Evolutionary conservation across 768 basidiomycete genomes (phyloP).

Genomic region (Steccherinum ochraceum): DNA sequence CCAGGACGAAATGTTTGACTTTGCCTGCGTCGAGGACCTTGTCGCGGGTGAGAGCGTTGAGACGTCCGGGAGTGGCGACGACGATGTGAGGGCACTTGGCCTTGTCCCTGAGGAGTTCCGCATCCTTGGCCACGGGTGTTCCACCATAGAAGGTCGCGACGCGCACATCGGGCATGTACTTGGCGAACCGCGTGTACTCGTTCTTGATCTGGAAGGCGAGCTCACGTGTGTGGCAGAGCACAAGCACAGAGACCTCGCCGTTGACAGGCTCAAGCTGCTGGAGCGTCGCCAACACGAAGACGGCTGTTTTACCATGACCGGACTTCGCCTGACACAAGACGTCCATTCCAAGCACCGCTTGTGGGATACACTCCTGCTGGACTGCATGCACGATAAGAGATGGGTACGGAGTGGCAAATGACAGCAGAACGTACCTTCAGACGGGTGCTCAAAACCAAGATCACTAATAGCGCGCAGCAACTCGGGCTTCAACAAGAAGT

Average conservation of each 20-base stretch:
- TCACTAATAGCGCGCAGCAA: slow-evolving; percentile 96
- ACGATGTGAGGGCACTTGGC: slow-evolving; percentile 97
- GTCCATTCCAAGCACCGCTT: slow-evolving; percentile 99
- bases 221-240: slow-evolving; percentile 98
- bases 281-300: slow-evolving; percentile 95
- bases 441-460: slow-evolving; percentile 99
- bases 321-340: slow-evolving; percentile 99
- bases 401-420: not conserved
- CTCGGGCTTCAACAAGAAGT: slow-evolving; percentile 97
- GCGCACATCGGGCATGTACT: slow-evolving; percentile 99
- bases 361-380: slow-evolving; percentile 99
- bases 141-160: slow-evolving; percentile 98
- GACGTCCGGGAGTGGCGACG: slow-evolving; percentile 95
- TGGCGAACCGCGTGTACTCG: slow-evolving; percentile 97
- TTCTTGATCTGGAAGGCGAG: slow-evolving; percentile 99
- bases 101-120: slow-evolving; percentile 92
- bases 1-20: slow-evolving; percentile 98
- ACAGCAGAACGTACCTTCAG: slow-evolving; percentile 69
- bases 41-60: slow-evolving; percentile 93
- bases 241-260: slow-evolving; percentile 95
- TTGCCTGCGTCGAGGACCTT: slow-evolving; percentile 92
- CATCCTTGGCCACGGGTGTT: slow-evolving; percentile 89
- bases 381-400: slow-evolving; percentile 60
- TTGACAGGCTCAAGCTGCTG: slow-evolving; percentile 98
- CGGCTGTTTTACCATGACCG: slow-evolving; percentile 97